phyloP scores from a whole-genome alignment of 164 flowering plant genomes.

The Vitis cinerea region DNA sequence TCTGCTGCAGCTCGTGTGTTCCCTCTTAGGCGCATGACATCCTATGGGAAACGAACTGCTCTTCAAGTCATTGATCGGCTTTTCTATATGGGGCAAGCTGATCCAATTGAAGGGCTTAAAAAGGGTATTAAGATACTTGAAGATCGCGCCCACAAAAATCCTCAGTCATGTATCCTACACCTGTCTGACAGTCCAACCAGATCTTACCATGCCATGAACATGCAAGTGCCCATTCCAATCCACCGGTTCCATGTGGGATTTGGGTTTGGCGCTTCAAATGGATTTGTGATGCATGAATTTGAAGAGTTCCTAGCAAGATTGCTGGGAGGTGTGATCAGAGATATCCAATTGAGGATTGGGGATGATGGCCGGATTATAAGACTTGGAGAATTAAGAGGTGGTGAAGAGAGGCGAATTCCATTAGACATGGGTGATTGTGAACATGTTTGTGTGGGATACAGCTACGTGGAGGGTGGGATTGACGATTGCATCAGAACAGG shows the following conservation, averaged over 20 bases:
- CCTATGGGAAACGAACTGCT: constrained; percentile 81
- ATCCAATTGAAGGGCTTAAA: constrained; percentile 70
- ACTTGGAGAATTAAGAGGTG: constrained; percentile 70
- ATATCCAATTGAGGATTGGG: constrained; percentile 62
- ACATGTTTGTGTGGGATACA: constrained; percentile 51
- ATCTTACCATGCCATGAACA: constrained; percentile 37
- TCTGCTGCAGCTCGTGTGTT: constrained; percentile 75
- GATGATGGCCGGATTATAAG: constrained; percentile 47
- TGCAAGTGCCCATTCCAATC: constrained; percentile 43
- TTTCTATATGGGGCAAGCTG: constrained; percentile 76
- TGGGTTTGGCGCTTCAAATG: constrained; percentile 60
- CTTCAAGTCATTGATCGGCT: constrained; percentile 80
- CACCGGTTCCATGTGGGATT: constrained; percentile 76
- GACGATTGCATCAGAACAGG: constrained; percentile 59
- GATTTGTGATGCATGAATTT: constrained; percentile 72
- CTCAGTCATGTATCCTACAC: constrained; percentile 61
- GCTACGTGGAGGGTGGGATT: constrained; percentile 58
- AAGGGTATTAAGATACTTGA: constrained; percentile 68
- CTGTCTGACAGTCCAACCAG: constrained; percentile 67
- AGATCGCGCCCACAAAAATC: constrained; percentile 68
- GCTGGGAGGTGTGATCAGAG: constrained; percentile 64
- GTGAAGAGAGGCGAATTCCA: constrained; percentile 74
- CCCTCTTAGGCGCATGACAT: constrained; percentile 80
- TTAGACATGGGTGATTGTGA: constrained; percentile 44
- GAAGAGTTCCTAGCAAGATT: constrained; percentile 65